phyloP scores from a whole-genome alignment of 306 rosid genomes.

The Corylus avellana region DNA sequence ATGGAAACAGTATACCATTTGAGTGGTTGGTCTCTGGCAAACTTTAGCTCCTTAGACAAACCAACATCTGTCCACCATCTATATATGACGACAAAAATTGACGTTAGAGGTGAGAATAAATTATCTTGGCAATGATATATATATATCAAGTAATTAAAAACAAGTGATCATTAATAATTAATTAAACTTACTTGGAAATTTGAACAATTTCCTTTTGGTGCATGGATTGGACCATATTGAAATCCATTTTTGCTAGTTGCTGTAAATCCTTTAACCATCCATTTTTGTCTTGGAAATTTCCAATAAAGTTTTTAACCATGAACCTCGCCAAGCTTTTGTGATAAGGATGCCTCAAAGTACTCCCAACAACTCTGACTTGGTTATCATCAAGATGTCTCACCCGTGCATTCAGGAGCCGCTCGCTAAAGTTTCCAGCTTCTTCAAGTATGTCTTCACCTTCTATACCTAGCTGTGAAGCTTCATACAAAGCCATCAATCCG shows the following conservation, averaged over 20 bases:
- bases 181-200: constrained; percentile 37
- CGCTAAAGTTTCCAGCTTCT: constrained; percentile 33
- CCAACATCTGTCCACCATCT: constrained; percentile 50
- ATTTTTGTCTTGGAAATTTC: not conserved
- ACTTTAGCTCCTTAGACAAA: constrained; percentile 21
- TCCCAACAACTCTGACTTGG: constrained; percentile 1
- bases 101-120: not conserved
- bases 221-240: constrained; percentile 21
- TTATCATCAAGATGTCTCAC: not conserved
- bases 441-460: constrained; percentile 52
- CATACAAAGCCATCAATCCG: constrained; percentile 42
- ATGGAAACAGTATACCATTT: constrained; percentile 43
- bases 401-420: constrained; percentile 16
- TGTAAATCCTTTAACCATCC: constrained; percentile 28
- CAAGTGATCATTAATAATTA: not conserved
- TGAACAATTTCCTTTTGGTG: constrained; percentile 39
- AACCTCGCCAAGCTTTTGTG: constrained; percentile 42
- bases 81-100: not conserved
- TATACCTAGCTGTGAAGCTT: constrained; percentile 57
- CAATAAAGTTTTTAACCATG: constrained; percentile 11
- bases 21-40: constrained; percentile 44
- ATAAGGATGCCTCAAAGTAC: constrained; percentile 34
- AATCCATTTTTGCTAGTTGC: constrained; percentile 34
- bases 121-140: no score
- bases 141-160: not conserved